Evolutionary conservation across 129 eudicot species (phyloP), one percentile per base, ranked within the genome.

Genomic region (Flaveria bidentis): DNA sequence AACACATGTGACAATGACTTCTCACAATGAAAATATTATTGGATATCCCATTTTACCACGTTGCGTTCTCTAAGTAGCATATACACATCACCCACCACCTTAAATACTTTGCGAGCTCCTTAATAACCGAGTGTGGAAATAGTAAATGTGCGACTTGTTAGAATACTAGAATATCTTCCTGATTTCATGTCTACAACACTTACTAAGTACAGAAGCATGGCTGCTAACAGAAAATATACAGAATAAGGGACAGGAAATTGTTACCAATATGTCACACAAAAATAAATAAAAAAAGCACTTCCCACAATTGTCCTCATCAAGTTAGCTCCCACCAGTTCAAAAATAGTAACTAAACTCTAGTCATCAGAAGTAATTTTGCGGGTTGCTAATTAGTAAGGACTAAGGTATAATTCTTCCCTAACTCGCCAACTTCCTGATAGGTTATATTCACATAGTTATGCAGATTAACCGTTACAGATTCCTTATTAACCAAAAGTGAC

Each of bases 401-500:
- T 23, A 58, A 58, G 16, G 2, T 53, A 76, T 9, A 15, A 52
- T 14, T 67, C 5, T 13, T 62, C 60, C 78, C 58, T 60, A 74
- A 61, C 63, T 13, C 56, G 49, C 56, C 81, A 42, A 23, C 56
- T 68, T 67, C 75, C 47, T 68, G 42, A 55, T n/a, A 25, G 9
- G 28, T 75, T 23, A 52, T 62, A 46, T 23, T 23, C 16, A 75
- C 79, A 63, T 76, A 64, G 50, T 33, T 49, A 30, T 14, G 80
- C 72, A 74, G 18, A 22, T 61, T 61, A 33, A 50, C 61, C 28
- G 46, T 17, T 56, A 33, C 18, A n/a, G 15, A 33, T 33, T 52
- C 44, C 18, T 49, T 71, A 63, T 10, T 42, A 46, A 42, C 52
- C 61, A 13, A 14, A 28, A 58, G 22, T 60, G 28, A 57, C 28